Conservation (phyloP, 805 yeast species). For the Torulaspora gathmanii region DNA sequence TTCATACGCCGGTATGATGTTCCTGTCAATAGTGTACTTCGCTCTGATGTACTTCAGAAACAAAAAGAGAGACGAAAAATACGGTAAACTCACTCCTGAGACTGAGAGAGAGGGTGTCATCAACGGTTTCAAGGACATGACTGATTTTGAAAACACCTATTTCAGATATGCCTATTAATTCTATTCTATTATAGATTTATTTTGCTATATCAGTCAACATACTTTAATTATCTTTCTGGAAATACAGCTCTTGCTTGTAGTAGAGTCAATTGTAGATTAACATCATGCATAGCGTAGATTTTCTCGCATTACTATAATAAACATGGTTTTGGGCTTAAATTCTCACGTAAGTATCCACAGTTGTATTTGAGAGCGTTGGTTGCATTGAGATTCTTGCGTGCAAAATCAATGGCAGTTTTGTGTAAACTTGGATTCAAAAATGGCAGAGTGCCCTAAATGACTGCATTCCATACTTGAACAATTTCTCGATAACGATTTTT, state of each 20-base stretch:
- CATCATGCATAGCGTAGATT: too few relatives aligned
- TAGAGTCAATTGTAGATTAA: too few relatives aligned
- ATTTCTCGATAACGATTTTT: constrained; percentile 5
- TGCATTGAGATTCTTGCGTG: neutral
- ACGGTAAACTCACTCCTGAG: constrained; percentile 17
- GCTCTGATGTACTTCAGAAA: constrained; percentile 19
- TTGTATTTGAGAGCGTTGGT: too few relatives aligned
- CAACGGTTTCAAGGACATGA: constrained; percentile 22
- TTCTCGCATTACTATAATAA: too few relatives aligned
- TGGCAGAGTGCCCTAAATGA: neutral
- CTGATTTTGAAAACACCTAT: constrained; percentile 19
- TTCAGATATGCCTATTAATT: constrained; percentile 18
- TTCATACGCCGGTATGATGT: constrained; percentile 22
- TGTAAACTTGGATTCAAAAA: neutral
- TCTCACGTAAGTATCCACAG: too few relatives aligned
- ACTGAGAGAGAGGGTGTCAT: constrained; percentile 18
- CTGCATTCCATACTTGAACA: constrained; percentile 5
- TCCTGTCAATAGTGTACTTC: constrained; percentile 16
- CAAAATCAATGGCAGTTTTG: too few relatives aligned
- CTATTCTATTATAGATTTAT: neutral
- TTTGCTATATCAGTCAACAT: neutral
- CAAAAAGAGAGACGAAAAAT: constrained; percentile 13
- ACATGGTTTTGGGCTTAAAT: too few relatives aligned
- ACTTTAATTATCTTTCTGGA: too few relatives aligned
- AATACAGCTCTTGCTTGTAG: too few relatives aligned